Base-by-base conservation (phyloP, 345 rosid genomes). In the Sapria himalayana region DNA sequence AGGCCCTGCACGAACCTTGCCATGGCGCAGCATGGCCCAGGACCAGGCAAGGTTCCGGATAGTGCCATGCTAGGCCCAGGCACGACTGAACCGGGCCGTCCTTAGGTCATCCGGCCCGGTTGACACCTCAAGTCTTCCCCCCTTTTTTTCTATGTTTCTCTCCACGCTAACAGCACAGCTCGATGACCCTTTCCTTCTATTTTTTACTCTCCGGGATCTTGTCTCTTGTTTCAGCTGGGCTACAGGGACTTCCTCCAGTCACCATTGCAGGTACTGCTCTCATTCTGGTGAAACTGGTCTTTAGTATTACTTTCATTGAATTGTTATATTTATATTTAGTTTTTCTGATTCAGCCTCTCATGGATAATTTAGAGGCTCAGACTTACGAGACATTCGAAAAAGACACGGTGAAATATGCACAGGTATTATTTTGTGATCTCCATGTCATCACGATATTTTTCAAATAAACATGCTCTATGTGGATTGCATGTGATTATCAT, bases 361-460 rank as follows among this genome's bases (percentile, higher is more conserved):
- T 89, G 98, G 98, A 89, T 53, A 89, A 89, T 66, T 70, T 89
- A 33, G 98, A 89, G 66, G 98, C 98, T 49, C 98, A 89, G 59
- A 89, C 98, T 19, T 89, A 82, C 41, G 93, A 89, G 73, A 89
- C 95, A 7, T 89, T 89, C 71, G 98, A 79, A 72, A 89, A 73
- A 71, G 95, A 89, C 60, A 54, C 78, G 0, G 61, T 71, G 41
- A 89, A 89, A 59, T 89, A 82, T 56, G 63, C 49, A n/a, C 95
- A 82, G 86, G 95, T 89, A 67, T 57, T 51, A 43, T 22, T 10
- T 16, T 48, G n/a, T n/a, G n/a, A n/a, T n/a, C 9, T 6, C 18
- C 9, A 3, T 10, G 24, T 40, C n/a, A n/a, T n/a, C n/a, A n/a
- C n/a, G n/a, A n/a, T n/a, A n/a, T n/a, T n/a, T n/a, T n/a, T n/a